Base-by-base conservation (phyloP, 257 asterid genomes). In the Nicotiana noctiflora region DNA sequence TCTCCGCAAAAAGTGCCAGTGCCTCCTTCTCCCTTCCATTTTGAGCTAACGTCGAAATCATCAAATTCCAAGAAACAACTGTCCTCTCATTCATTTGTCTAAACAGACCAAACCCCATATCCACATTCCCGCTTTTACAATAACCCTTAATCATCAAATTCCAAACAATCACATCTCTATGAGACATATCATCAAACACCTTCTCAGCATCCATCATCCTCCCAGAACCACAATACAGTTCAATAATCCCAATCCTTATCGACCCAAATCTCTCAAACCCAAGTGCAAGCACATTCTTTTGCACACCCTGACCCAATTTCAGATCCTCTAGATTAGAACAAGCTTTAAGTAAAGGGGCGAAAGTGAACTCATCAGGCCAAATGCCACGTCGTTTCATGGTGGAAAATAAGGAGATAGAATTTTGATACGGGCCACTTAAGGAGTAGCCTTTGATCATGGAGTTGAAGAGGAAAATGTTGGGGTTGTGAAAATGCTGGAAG, bases 131-230 rank as follows among this genome's bases (percentile, higher is more conserved):
- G 78, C 40, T 78, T 13, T 46, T 53, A 56, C 83, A 84, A 82
- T 84, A 86, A 65, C 91, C 91, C 74, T 75, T 88, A 53, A 88
- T 44, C 89, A 86, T 86, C 86, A 88, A 86, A 79, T 88, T 88
- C 90, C 89, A 86, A 56, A 88, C 51, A 31, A 86, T 83, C 53
- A 88, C 90, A 78, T 88, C 87, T 82, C 86, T 83, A 3, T 85
- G 31, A 40, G 40, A 53, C 86, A 86, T 88, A 83, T 86, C 90
- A 76, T 88, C 90, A 64, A 88, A 88, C 86, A 82, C 76, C 83
- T 63, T 84, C 56, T 65, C 68, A 32, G 89, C 90, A 1, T 86
- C 89, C 3, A 17, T 81, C 81, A 86, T 88, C 78, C 61, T 74
- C 68, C 78, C 80, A 6, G 85, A 82, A n/a, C 75, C 65, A 5